Evolutionary conservation across 306 rosid genomes (phyloP).

Genomic region (Quercus cerris): DNA sequence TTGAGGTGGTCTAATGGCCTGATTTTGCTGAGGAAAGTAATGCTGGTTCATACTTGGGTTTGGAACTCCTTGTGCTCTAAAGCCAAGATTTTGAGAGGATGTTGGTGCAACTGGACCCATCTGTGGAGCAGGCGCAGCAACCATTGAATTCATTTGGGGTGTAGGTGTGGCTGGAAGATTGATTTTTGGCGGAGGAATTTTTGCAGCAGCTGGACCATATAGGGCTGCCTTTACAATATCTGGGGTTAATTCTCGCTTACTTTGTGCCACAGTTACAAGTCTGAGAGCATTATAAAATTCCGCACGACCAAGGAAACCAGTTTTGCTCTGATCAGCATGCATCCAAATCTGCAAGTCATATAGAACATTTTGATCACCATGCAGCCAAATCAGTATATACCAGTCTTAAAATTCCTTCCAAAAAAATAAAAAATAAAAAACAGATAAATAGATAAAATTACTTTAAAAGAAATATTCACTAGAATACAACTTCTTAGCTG

Average conservation of each 20-base stretch:
- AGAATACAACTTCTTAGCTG: background rate
- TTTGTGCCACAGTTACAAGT: slow-evolving; percentile 94
- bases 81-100: slow-evolving; percentile 59
- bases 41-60: slow-evolving; percentile 50
- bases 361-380: slow-evolving; percentile 3
- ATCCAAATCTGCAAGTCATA: slow-evolving; percentile 70
- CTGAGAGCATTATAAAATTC: slow-evolving; percentile 91
- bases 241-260: slow-evolving; percentile 84
- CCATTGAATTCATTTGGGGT: slow-evolving; percentile 37
- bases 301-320: slow-evolving; percentile 79
- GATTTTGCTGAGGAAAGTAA: slow-evolving; percentile 57
- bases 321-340: slow-evolving; percentile 86
- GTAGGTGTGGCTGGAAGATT: slow-evolving; percentile 52
- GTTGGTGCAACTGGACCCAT: slow-evolving; percentile 47
- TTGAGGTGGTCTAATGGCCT: slow-evolving; percentile 62
- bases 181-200: slow-evolving; percentile 86
- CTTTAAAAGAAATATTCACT: background rate
- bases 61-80: slow-evolving; percentile 63
- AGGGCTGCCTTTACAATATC: slow-evolving; percentile 90
- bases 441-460: background rate
- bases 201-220: slow-evolving; percentile 86
- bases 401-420: background rate
- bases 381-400: slow-evolving; percentile 8
- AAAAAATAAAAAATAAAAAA: background rate
- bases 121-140: slow-evolving; percentile 47